Evolutionary conservation across 805 yeast species (phyloP), one percentile per base, ranked within the genome.

Genomic region (Wickerhamiella azymoides): DNA sequence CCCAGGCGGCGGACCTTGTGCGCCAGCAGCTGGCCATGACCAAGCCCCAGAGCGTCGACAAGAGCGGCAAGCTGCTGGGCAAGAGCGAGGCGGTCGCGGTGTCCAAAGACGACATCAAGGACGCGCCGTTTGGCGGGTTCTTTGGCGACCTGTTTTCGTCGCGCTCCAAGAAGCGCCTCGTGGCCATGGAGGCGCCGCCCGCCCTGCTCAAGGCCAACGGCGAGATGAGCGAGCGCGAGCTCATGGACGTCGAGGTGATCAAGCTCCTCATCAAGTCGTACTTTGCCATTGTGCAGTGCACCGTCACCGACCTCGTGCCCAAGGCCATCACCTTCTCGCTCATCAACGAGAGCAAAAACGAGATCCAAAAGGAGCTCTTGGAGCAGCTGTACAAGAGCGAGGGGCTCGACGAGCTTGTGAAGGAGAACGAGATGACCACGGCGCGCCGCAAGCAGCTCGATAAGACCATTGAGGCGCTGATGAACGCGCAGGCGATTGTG

Each of bases 181-280:
- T 92, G 25, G 79, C 85, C 10, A 81, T 89, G 84, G 97, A 89
- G 63, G 85, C 96, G 2, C 98, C 98, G 40, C 98, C 98, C 33
- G 77, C 93, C 26, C 86, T 84, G 3, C 75, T 89, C 60, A 79
- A 85, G 60, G 97, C 97, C 6, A 77, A 86, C 14, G 96, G 97
- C 43, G 71, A 74, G 46, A 77, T 92, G 93, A 77, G 88, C 13
- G 97, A 92, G 61, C 78, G 95, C 54, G 98, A 92, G 68, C 77
- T 86, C 28, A 79, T 84, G 73, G 98, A 92, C 64, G 92, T 96
- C 1, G 97, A 89, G 61, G 96, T 89, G 35, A 88, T 92, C 60
- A 89, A 88, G 67, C 73, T 89, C 51, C 73, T 92, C 61, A 89
- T 92, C 54, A 75, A 80, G 40, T 84, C 95, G 21, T 92, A 92